phyloP scores from a whole-genome alignment of 306 rosid species.

The Glycyrrhiza uralensis region DNA sequence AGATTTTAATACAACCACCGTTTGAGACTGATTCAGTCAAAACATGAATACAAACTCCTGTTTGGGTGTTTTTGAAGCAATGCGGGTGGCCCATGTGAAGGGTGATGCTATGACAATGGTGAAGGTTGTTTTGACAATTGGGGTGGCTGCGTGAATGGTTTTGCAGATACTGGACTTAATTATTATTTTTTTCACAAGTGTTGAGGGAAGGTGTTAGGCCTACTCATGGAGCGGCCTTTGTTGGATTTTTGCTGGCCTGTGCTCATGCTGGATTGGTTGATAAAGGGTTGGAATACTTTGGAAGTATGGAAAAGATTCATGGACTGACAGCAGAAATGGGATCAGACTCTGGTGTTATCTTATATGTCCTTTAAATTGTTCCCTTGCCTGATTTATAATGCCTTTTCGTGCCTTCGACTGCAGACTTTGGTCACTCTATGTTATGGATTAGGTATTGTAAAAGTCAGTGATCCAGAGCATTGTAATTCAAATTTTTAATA shows the following conservation, averaged over 20 bases:
- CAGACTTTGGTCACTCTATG: not conserved
- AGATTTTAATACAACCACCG: not conserved
- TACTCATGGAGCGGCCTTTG: slow-evolving; percentile 60
- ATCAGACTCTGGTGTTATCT: no score
- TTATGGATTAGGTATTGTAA: not conserved
- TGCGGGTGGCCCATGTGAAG: slow-evolving; percentile 37
- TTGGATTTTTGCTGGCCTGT: slow-evolving; percentile 71
- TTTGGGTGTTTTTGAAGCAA: slow-evolving; percentile 52
- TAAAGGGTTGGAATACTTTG: slow-evolving; percentile 62
- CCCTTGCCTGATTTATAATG: not conserved
- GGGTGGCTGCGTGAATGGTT: slow-evolving; percentile 72
- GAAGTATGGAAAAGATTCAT: slow-evolving; percentile 58
- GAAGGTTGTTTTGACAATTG: slow-evolving; percentile 67
- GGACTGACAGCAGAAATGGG: slow-evolving; percentile 65
- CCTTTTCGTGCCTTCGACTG: not conserved
- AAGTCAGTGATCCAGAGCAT: not conserved
- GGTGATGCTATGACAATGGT: slow-evolving; percentile 70
- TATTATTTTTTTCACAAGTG: slow-evolving; percentile 60
- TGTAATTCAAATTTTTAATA: not conserved
- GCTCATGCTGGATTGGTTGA: slow-evolving; percentile 76
- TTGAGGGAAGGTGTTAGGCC: slow-evolving; percentile 54
- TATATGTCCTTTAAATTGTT: no score
- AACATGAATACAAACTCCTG: no score
- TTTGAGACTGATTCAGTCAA: slow-evolving; percentile 1
- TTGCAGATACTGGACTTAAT: slow-evolving; percentile 55